Conservation (phyloP, 1,284 basidiomycete genomes). For the Cryptococcus depauperatus region DNA sequence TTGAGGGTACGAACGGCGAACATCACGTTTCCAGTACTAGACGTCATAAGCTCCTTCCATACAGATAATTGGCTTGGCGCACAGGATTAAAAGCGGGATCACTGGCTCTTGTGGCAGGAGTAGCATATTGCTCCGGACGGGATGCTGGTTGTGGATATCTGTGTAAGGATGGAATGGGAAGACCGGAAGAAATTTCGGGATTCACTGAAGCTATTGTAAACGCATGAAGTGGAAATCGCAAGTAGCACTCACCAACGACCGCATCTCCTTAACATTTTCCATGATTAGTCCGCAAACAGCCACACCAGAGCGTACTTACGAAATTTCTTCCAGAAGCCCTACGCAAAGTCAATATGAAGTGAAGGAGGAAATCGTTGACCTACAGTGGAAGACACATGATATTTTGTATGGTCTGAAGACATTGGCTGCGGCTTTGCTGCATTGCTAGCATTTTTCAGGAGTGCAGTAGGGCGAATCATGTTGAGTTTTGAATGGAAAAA, state of each 20-base stretch:
- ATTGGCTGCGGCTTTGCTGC: constrained; percentile 39
- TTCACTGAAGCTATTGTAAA: constrained; percentile 50
- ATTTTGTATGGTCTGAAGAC: constrained; percentile 69
- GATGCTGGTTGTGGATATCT: constrained; percentile 81
- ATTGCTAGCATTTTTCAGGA: constrained; percentile 29
- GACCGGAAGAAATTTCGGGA: constrained; percentile 82
- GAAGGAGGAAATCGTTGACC: constrained; percentile 11
- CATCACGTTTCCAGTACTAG: constrained; percentile 88
- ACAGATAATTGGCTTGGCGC: constrained; percentile 2
- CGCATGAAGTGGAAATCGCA: not conserved
- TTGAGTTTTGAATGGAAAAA: not conserved
- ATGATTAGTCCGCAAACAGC: constrained; percentile 1
- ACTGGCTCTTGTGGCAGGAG: constrained; percentile 76
- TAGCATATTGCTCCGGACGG: constrained; percentile 72
- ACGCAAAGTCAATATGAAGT: not conserved
- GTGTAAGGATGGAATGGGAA: constrained; percentile 66
- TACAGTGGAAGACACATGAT: constrained; percentile 72
- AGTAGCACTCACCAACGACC: constrained; percentile 57
- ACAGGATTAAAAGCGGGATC: constrained; percentile 40
- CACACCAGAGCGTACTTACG: constrained; percentile 50
- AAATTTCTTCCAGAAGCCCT: constrained; percentile 87
- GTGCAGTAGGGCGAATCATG: constrained; percentile 20
- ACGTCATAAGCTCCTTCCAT: too few species aligned
- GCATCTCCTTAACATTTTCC: constrained; percentile 57
- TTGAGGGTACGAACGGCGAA: constrained; percentile 76